A percentile compares a stretch with the other conserved stretches of the same genome.
phyloP scores from a whole-genome alignment of 441 rosid genomes.

The Corymbia citriodora region DNA sequence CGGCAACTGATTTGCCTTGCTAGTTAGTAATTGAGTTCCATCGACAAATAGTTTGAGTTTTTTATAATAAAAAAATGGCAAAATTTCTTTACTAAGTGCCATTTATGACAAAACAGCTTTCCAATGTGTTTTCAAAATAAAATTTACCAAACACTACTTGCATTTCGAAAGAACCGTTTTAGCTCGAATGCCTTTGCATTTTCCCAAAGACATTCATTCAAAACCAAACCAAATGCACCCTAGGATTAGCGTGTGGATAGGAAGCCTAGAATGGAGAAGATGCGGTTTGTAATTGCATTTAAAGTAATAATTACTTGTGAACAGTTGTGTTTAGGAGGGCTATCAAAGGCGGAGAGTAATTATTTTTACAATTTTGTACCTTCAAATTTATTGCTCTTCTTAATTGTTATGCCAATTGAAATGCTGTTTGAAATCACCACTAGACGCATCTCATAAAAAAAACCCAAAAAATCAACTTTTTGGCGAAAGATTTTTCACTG shows the following conservation, averaged over 20 bases:
- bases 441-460: not conserved
- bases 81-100: not conserved
- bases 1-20: rapidly evolving
- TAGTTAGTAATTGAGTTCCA: rapidly evolving
- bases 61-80: not conserved
- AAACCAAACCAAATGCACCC: too few relatives aligned
- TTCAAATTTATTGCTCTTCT: not conserved
- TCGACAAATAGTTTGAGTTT: not conserved
- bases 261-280: not conserved
- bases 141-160: not conserved
- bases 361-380: not conserved
- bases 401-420: not conserved
- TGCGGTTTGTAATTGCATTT: not conserved
- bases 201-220: not conserved
- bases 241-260: rapidly evolving
- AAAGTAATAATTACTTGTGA: not conserved
- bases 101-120: too few relatives aligned
- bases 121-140: not conserved
- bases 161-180: too few relatives aligned
- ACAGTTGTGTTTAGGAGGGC: not conserved
- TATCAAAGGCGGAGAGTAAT: not conserved
- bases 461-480: not conserved
- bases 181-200: not conserved
- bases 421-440: not conserved
- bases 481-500: not conserved